phyloP scores from a whole-genome alignment of 1,139 yeast genomes.

The Saccharomyces pastorianus region DNA sequence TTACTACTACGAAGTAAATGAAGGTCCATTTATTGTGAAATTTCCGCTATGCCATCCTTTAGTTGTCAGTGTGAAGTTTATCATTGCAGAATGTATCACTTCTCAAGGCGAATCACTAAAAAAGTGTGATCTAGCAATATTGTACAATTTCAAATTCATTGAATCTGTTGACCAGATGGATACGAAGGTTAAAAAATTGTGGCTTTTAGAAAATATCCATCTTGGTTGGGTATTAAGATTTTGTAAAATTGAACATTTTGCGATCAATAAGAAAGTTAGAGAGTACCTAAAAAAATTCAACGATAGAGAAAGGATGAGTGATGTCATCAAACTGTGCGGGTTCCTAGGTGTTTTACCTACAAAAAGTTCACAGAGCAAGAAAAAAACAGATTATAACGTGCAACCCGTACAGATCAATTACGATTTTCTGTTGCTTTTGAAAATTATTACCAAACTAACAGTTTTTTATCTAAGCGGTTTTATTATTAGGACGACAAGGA shows the following conservation, averaged over 20 bases:
- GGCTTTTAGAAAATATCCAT: background rate
- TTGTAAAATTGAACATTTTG: background rate
- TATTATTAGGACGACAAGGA: conserved; percentile 14
- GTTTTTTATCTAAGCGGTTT: conserved; percentile 13
- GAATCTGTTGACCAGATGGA: conserved; percentile 3
- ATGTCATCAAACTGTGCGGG: conserved; percentile 62
- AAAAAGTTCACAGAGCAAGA: background rate
- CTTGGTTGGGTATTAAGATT: background rate
- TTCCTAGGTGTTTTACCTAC: conserved; percentile 17
- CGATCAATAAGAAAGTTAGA: conserved; percentile 14
- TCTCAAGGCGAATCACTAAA: background rate
- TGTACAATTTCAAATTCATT: conserved; percentile 18
- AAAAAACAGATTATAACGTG: background rate
- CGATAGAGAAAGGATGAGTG: conserved; percentile 38
- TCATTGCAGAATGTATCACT: conserved; percentile 39
- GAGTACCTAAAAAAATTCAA: conserved; percentile 9
- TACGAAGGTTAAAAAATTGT: background rate
- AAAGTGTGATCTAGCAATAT: conserved; percentile 12
- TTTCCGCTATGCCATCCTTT: conserved; percentile 51
- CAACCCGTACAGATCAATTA: conserved; percentile 17
- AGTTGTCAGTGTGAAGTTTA: conserved; percentile 40
- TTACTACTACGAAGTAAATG: conserved; percentile 30
- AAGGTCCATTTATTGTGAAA: conserved; percentile 31
- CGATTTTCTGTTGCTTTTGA: conserved; percentile 17
- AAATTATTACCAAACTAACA: conserved; percentile 19